Percentiles rank a stretch among this genome's conserved stretches.
phyloP scores from a whole-genome alignment of 1,284 basidiomycete species.

The Golubevia pallescens region DNA sequence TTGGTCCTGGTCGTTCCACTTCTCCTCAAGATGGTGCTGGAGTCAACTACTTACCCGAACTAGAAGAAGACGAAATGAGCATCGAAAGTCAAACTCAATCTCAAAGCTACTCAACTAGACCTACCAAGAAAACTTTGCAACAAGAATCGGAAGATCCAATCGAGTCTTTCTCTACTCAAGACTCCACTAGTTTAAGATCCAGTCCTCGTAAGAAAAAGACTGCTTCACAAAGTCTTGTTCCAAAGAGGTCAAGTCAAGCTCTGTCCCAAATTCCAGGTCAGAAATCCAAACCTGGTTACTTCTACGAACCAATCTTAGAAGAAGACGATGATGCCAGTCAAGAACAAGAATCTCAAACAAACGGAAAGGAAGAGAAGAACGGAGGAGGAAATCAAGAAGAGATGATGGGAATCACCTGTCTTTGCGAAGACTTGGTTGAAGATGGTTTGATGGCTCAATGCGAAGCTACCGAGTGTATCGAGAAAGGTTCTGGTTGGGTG shows the following conservation, averaged over 20 bases:
- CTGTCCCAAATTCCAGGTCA: neutral
- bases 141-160: neutral
- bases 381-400: neutral
- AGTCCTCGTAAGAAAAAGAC: neutral
- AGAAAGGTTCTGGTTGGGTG: constrained; percentile 2
- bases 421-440: neutral
- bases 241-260: neutral
- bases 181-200: neutral
- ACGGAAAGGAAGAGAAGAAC: neutral
- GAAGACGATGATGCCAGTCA: neutral
- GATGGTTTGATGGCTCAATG: neutral
- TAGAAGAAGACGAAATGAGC: neutral
- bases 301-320: neutral
- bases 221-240: neutral
- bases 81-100: neutral
- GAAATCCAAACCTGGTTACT: neutral
- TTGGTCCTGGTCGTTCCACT: neutral
- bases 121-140: neutral
- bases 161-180: neutral
- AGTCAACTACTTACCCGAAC: neutral
- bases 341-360: neutral
- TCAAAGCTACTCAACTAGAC: neutral
- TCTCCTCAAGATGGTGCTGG: neutral
- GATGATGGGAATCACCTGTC: neutral
- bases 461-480: neutral